These are phyloP conservation scores for Petunia axillaris DNA, from an alignment of 257 asterid genomes.

Conservation along the genomic window DNA sequence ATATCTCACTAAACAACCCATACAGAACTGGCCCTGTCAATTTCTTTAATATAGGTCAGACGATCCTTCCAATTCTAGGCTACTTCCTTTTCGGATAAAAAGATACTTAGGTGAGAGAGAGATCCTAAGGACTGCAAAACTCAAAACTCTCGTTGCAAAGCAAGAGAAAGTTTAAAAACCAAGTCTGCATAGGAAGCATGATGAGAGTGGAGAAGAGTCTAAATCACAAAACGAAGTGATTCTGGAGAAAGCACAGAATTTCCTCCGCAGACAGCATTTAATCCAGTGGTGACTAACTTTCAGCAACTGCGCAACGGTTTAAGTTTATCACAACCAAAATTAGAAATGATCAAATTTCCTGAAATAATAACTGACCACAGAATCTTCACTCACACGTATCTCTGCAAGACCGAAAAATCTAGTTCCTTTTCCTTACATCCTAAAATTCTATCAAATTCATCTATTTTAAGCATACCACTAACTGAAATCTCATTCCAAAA, in stretches of 20 bases:
- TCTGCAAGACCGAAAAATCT: not conserved
- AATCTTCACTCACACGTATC: not conserved
- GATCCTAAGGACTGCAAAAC: not conserved
- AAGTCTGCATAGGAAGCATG: not conserved
- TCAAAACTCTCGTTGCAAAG: not conserved
- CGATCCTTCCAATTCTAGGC: not conserved
- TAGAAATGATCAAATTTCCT: not conserved
- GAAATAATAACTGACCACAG: not conserved
- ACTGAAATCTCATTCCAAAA: not conserved
- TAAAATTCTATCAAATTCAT: not conserved
- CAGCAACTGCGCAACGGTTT: not conserved
- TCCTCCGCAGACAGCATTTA: not conserved
- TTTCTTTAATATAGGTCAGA: not conserved
- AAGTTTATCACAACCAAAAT: not conserved
- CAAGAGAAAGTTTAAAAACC: not conserved
- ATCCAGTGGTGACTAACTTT: conserved; percentile 8
- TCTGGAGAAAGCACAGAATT: not conserved
- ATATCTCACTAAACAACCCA: not conserved
- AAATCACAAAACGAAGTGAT: not conserved
- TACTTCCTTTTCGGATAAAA: not conserved
- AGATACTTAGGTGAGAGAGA: not conserved
- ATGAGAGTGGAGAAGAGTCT: not conserved
- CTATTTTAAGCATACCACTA: not conserved
- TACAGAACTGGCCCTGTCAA: not conserved
- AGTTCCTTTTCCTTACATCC: not conserved